These are phyloP conservation scores for Neckera pumila DNA, from an alignment of 225 moss, liverwort and hornwort species.

Conservation along the genomic window DNA sequence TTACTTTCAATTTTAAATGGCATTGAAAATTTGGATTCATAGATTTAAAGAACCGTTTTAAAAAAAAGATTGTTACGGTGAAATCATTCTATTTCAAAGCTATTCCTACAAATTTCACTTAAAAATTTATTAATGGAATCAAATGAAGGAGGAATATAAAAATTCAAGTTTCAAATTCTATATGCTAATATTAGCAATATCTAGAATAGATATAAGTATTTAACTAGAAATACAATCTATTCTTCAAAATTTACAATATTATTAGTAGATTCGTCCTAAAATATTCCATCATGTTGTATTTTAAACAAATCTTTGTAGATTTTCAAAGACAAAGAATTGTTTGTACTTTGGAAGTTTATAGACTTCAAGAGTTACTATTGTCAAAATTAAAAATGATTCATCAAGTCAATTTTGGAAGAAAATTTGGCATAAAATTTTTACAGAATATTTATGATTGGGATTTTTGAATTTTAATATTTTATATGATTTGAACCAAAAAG, in stretches of 20 bases:
- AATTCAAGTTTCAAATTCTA: background rate
- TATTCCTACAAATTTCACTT: background rate
- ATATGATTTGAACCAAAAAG: background rate
- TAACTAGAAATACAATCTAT: background rate
- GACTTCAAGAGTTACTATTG: background rate
- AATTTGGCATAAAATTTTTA: background rate
- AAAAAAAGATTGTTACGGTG: rapidly evolving
- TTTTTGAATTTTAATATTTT: background rate
- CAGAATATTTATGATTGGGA: background rate
- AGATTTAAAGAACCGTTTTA: background rate
- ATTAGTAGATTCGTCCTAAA: background rate
- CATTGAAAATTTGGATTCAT: background rate
- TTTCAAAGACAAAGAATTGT: background rate
- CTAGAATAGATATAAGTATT: background rate
- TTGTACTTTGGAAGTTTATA: background rate
- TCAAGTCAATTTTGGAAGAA: background rate
- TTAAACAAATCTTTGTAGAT: background rate
- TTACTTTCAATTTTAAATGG: background rate
- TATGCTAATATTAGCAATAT: background rate
- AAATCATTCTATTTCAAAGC: background rate
- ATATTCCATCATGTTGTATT: rapidly evolving
- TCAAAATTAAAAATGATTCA: background rate
- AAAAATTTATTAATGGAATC: background rate
- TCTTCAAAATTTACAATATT: background rate
- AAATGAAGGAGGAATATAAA: background rate